phyloP scores from a whole-genome alignment of 2,329 filamentous ascomycete genomes.

The Passalora sequoiae region DNA sequence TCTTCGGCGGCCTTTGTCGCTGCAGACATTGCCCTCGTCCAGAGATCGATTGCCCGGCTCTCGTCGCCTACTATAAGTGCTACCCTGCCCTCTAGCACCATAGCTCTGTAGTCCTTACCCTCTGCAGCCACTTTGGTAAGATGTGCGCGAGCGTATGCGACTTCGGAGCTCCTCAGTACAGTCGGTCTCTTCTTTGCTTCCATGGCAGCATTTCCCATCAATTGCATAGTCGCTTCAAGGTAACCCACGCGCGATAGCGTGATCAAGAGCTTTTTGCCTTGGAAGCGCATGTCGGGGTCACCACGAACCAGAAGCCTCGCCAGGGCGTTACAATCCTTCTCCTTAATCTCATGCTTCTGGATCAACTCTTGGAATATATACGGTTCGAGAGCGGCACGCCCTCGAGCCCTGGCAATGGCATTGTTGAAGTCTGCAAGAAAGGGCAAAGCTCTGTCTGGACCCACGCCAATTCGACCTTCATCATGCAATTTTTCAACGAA shows the following conservation, averaged over 20 bases:
- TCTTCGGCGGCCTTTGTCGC: conserved; percentile 15
- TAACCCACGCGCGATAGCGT: conserved; percentile 21
- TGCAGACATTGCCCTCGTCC: conserved; percentile 24
- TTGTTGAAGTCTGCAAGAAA: conserved; percentile 1
- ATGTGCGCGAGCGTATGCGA: conserved; percentile 19
- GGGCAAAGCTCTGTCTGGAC: background rate
- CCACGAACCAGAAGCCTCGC: background rate
- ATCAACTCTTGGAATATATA: background rate
- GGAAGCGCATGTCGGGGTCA: background rate
- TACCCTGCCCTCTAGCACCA: conserved; percentile 31
- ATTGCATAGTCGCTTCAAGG: conserved; percentile 22
- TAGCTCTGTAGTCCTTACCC: conserved; percentile 22
- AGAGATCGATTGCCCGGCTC: conserved; percentile 25
- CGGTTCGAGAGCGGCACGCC: background rate
- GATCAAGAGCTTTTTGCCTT: conserved; percentile 23
- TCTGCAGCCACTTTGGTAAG: conserved; percentile 22
- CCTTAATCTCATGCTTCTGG: background rate
- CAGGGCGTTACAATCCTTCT: background rate
- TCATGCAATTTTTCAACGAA: background rate
- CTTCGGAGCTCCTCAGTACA: conserved; percentile 14
- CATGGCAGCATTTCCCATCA: conserved; percentile 23
- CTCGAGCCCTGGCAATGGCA: background rate
- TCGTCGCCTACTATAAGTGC: conserved; percentile 22
- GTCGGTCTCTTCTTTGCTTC: conserved; percentile 14
- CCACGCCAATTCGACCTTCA: background rate